phyloP scores from a whole-genome alignment of 2,329 filamentous ascomycete genomes.

The Ambrosiella xylebori region DNA sequence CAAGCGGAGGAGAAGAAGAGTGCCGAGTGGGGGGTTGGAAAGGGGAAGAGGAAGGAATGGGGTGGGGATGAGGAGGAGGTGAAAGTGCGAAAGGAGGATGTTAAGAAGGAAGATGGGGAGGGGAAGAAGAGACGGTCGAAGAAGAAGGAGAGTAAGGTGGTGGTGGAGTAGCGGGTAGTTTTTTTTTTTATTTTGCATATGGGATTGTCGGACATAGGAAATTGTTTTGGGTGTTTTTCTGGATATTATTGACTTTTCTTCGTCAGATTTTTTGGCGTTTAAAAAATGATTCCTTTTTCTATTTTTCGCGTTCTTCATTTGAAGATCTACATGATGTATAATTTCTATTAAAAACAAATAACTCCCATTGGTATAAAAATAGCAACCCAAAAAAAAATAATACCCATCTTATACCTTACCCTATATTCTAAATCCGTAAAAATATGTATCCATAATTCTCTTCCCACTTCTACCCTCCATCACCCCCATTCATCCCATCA shows the following conservation, averaged over 20 bases:
- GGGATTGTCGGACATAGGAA: background rate
- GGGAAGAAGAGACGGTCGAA: constrained; percentile 33
- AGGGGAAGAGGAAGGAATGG: constrained; percentile 16
- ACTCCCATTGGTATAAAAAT: background rate
- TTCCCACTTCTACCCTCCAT: background rate
- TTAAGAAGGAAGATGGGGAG: constrained; percentile 16
- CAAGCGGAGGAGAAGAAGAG: constrained; percentile 17
- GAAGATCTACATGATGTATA: background rate
- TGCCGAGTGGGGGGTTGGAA: constrained; percentile 13
- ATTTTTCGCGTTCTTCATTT: background rate
- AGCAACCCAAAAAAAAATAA: background rate
- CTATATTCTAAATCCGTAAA: background rate
- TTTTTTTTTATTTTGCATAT: background rate
- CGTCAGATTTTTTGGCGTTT: constrained; percentile 3
- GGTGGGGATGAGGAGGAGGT: constrained; percentile 16
- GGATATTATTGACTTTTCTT: background rate
- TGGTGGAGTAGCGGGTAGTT: constrained; percentile 14
- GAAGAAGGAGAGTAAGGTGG: constrained; percentile 28
- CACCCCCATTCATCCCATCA: constrained; percentile 9
- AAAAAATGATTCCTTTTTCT: background rate
- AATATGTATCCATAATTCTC: background rate
- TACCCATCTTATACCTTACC: background rate
- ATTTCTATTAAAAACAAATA: background rate
- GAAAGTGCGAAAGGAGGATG: constrained; percentile 20
- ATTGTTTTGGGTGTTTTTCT: constrained; percentile 5